phyloP scores from a whole-genome alignment of 2,329 filamentous ascomycete species.

The Graphiopsis chlorocephala region DNA sequence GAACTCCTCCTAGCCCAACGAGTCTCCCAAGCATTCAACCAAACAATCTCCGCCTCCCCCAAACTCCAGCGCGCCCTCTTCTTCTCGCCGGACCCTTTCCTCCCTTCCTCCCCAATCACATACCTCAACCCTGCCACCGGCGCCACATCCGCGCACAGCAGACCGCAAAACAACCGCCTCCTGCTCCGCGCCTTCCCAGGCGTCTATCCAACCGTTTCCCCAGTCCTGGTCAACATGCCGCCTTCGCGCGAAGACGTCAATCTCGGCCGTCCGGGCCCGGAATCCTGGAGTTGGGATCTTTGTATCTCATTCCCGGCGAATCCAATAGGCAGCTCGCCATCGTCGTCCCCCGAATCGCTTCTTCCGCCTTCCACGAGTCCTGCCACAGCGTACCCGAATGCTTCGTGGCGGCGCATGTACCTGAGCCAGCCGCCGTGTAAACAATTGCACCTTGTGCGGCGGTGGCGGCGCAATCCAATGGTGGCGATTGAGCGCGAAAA shows the following conservation, averaged over 20 bases:
- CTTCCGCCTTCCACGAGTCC: conserved; percentile 19
- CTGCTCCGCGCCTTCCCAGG: conserved; percentile 34
- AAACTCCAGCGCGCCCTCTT: conserved; percentile 35
- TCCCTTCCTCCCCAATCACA: conserved; percentile 8
- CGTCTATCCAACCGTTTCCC: conserved; percentile 35
- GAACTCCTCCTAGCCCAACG: conserved; percentile 36
- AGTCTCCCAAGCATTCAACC: conserved; percentile 29
- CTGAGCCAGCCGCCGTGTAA: conserved; percentile 35
- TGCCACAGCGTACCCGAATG: conserved; percentile 29
- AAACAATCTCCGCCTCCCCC: conserved; percentile 28
- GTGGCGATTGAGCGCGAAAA: conserved; percentile 28
- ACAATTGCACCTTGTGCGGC: conserved; percentile 30
- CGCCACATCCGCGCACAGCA: conserved; percentile 21
- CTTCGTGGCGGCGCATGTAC: conserved; percentile 37
- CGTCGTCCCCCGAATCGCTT: conserved; percentile 7
- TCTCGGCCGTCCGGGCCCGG: conserved; percentile 16
- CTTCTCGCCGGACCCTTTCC: conserved; percentile 28
- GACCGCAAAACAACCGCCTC: conserved; percentile 36
- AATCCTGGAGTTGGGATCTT: conserved; percentile 35
- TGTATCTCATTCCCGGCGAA: conserved; percentile 31
- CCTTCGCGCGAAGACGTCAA: conserved; percentile 16
- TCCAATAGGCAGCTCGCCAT: not conserved
- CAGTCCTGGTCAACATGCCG: conserved; percentile 28
- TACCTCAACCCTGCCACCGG: conserved; percentile 12
- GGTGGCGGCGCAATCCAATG: conserved; percentile 28